Conservation (phyloP, 1,284 basidiomycete genomes). For the Ustilago nuda region DNA sequence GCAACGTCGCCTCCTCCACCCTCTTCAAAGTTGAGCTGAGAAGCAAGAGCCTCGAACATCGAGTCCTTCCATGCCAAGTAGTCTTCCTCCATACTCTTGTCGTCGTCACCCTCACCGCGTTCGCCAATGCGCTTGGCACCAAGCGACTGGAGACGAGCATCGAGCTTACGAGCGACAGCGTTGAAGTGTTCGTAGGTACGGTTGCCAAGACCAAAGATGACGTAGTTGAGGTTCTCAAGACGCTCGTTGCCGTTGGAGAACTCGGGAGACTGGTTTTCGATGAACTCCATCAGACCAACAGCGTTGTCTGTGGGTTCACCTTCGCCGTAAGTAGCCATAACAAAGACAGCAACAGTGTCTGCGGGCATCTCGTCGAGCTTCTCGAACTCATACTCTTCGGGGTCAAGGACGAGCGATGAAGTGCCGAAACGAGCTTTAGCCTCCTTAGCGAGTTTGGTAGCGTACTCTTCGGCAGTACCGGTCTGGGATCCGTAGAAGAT, state of each 20-base stretch:
- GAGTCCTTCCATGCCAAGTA: constrained; percentile 99
- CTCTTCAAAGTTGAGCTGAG: constrained; percentile 87
- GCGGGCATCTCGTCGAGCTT: constrained; percentile 90
- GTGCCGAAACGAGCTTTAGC: constrained; percentile 68
- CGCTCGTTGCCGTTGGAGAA: constrained; percentile 83
- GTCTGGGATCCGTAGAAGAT: constrained; percentile 69
- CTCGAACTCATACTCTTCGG: constrained; percentile 84
- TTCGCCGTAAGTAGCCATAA: constrained; percentile 98
- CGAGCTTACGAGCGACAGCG: constrained; percentile 83
- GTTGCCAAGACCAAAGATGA: constrained; percentile 94
- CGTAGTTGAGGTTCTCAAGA: constrained; percentile 90
- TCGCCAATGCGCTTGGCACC: constrained; percentile 89
- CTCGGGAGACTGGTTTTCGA: constrained; percentile 85
- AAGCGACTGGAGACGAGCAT: constrained; percentile 80
- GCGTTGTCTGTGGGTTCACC: constrained; percentile 99
- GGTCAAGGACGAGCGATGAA: constrained; percentile 66
- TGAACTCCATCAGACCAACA: constrained; percentile 91
- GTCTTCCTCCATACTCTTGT: constrained; percentile 99
- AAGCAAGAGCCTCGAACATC: constrained; percentile 91
- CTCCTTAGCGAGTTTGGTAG: constrained; percentile 67
- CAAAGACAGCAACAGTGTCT: constrained; percentile 88
- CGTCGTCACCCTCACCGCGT: constrained; percentile 95
- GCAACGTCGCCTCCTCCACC: constrained; percentile 94
- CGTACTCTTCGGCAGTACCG: constrained; percentile 68
- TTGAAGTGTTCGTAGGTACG: constrained; percentile 86